Base-by-base conservation (phyloP, 129 eudicot genomes). In the Artemisia annua region DNA sequence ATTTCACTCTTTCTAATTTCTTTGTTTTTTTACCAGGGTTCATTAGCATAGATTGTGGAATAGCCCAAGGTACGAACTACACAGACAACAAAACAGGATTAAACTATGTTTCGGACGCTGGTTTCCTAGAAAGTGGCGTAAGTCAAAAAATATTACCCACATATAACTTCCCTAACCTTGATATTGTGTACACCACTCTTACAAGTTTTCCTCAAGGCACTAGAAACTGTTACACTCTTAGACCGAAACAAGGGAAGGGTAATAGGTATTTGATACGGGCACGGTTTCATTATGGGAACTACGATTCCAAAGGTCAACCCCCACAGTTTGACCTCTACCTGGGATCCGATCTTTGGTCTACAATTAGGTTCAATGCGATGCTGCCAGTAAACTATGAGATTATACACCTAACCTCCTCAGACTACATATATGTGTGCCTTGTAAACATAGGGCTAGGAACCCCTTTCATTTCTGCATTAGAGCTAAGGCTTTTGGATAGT, bases 31-130 rank as follows among this genome's bases (percentile, higher is more conserved):
- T 20, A 20, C 22, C 22, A 20, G 22, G 22, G 22, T 20, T 20
- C 75, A 30, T 75, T 63, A 84, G 83, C 85, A 70, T 84, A 48
- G 88, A 84, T 66, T 84, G 88, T 78, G 85, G 85, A 19, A 28
- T 71, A 26, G 12, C 65, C 69, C 26, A 9, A 56, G 62, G 15
- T n/a, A 1, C 62, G 19, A 56, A 56, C 19, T 56, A 56, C 62
- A 56, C 22, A 7, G 62, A 56, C 20, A 56, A 3, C 19, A 56
- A 11, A 56, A 56, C 62, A 56, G 62, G 62, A 9, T 5, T 56
- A 56, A 18, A 19, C 13, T 56, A 56, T 56, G 62, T 56, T 56
- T 56, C 62, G 3, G 62, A 56, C 3, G 28, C 62, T 0, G 46
- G 46, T 7, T 60, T 26, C 46, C 13, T 60, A 60, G 66, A 60